Percentiles rank a stretch among this genome's conserved stretches.
Conservation (phyloP, 78 protist genomes). For the Salpingoeca rosetta region DNA sequence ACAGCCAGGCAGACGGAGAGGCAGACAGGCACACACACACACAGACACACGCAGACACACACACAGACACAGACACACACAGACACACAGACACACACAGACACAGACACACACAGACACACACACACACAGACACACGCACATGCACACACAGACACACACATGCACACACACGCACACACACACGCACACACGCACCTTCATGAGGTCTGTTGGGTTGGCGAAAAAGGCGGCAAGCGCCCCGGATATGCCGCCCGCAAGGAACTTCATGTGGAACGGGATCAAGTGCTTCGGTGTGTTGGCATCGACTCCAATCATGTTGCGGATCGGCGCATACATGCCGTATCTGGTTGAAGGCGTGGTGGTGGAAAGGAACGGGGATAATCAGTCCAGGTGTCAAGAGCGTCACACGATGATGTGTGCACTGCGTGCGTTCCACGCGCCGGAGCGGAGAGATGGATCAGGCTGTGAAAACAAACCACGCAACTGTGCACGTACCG, state of each 20-base stretch:
- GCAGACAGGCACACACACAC: neutral
- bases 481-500: too few species aligned
- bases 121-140: too few species aligned
- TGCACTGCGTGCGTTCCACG: too few species aligned
- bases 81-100: too few species aligned
- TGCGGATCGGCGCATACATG: neutral
- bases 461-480: too few species aligned
- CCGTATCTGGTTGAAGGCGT: neutral
- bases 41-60: neutral
- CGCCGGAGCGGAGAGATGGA: too few species aligned
- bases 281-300: neutral
- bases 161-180: too few species aligned
- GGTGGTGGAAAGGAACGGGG: too few species aligned
- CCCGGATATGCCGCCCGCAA: neutral
- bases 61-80: neutral
- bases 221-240: neutral
- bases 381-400: too few species aligned
- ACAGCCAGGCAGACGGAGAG: neutral
- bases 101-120: too few species aligned
- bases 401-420: too few species aligned
- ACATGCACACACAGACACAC: too few species aligned
- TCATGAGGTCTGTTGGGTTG: neutral
- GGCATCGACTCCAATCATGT: neutral
- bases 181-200: neutral
- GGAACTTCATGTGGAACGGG: neutral